These are phyloP conservation scores for Comarum palustre DNA, from an alignment of 306 rosid species.

Conservation along the genomic window DNA sequence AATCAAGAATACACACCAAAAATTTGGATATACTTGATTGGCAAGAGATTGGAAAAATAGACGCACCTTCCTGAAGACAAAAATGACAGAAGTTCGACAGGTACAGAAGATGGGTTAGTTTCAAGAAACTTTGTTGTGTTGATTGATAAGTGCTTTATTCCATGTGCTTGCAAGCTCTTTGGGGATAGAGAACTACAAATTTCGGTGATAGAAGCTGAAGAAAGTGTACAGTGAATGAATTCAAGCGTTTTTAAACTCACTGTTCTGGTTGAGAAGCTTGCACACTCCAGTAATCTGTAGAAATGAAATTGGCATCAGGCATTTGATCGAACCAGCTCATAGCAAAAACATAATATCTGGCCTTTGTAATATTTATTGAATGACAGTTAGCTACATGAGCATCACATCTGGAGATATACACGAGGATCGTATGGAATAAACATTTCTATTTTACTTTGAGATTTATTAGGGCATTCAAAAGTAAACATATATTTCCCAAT, in stretches of 20 bases:
- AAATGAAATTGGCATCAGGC: conserved; percentile 22
- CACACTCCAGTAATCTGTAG: conserved; percentile 72
- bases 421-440: conserved; percentile 21
- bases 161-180: conserved; percentile 48
- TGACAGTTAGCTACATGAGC: background rate
- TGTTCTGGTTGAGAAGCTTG: conserved; percentile 68
- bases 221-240: conserved; percentile 66
- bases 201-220: conserved; percentile 44
- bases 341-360: conserved; percentile 12
- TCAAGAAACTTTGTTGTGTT: conserved; percentile 46
- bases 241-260: conserved; percentile 68
- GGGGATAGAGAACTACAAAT: conserved; percentile 52
- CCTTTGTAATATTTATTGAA: background rate
- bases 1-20: background rate
- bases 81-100: conserved; percentile 61
- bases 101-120: conserved; percentile 44
- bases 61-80: conserved; percentile 76
- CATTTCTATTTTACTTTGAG: conserved; percentile 10
- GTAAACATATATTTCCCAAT: conserved; percentile 8
- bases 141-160: conserved; percentile 67
- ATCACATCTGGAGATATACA: conserved; percentile 17
- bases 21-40: background rate
- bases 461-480: conserved; percentile 7
- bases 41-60: conserved; percentile 3
- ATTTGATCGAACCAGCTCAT: conserved; percentile 34